phyloP scores from a whole-genome alignment of 768 basidiomycete species.

The Podaxis mareebaensis region DNA sequence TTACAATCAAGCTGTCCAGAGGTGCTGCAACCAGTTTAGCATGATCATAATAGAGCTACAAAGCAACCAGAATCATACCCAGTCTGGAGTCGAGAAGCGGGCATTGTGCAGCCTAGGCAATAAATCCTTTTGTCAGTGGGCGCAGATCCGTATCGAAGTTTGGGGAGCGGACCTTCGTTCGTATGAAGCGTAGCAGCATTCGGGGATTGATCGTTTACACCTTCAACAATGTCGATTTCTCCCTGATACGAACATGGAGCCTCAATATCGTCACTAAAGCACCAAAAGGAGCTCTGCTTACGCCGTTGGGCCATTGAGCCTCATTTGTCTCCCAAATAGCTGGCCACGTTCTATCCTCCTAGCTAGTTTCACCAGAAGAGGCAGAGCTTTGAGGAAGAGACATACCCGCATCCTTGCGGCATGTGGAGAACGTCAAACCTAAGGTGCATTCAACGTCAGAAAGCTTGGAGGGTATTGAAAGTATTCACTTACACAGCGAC shows the following conservation, averaged over 20 bases:
- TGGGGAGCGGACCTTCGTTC: conserved; percentile 43
- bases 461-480: background rate
- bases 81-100: conserved; percentile 34
- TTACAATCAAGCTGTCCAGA: conserved; percentile 27
- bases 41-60: background rate
- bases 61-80: conserved; percentile 35
- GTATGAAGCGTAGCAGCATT: conserved; percentile 40
- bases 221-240: conserved; percentile 43
- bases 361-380: background rate
- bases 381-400: background rate
- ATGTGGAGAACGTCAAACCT: conserved; percentile 40
- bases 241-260: conserved; percentile 25
- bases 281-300: conserved; percentile 17
- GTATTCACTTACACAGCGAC: conserved; percentile 47
- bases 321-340: conserved; percentile 59
- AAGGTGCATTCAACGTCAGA: background rate
- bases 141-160: conserved; percentile 28
- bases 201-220: conserved; percentile 38
- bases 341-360: conserved; percentile 39
- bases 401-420: conserved; percentile 38
- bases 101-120: conserved; percentile 30
- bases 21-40: conserved; percentile 25
- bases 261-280: background rate
- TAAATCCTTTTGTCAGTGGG: background rate
- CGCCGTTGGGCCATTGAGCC: conserved; percentile 48